These are phyloP conservation scores for Trifolium fragiferum DNA, from an alignment of 306 rosid genomes.

Conservation along the genomic window DNA sequence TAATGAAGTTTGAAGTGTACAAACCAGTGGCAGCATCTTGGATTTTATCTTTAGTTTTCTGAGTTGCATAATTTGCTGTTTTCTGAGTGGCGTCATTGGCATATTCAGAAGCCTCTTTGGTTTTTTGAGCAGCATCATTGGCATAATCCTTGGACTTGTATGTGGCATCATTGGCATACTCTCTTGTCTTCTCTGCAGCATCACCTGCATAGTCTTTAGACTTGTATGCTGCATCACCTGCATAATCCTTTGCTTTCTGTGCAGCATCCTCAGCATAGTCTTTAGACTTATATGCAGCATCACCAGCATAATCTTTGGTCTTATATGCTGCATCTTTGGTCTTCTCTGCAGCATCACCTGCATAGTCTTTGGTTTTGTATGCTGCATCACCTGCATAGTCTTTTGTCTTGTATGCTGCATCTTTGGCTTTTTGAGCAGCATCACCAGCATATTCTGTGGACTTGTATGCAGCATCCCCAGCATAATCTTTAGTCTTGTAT, in stretches of 20 bases:
- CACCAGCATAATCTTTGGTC: neutral
- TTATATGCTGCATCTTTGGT: slow-evolving; percentile 18
- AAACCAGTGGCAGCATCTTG: slow-evolving; percentile 62
- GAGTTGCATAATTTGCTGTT: slow-evolving; percentile 3
- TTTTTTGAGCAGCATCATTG: neutral
- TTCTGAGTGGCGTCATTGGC: slow-evolving; percentile 40
- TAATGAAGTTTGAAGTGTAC: slow-evolving; percentile 10
- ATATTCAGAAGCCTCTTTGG: slow-evolving; percentile 39
- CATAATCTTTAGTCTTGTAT: slow-evolving; percentile 19
- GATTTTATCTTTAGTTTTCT: slow-evolving; percentile 40
- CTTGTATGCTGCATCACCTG: neutral
- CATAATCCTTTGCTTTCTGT: neutral
- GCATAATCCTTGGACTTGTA: neutral
- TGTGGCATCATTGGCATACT: neutral
- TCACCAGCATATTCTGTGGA: slow-evolving; percentile 3
- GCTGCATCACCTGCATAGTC: slow-evolving; percentile 23
- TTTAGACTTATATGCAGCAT: neutral
- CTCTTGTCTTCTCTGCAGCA: slow-evolving; percentile 7
- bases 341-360: neutral
- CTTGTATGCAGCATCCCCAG: slow-evolving; percentile 2
- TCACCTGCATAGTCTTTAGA: slow-evolving; percentile 11
- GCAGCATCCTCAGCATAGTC: slow-evolving; percentile 23
- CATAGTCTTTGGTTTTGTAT: slow-evolving; percentile 21
- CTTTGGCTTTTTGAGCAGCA: neutral
- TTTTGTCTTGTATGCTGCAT: slow-evolving; percentile 22